Base-by-base conservation (phyloP, 75 land plant species). In the Chamaecyparis obtusa region DNA sequence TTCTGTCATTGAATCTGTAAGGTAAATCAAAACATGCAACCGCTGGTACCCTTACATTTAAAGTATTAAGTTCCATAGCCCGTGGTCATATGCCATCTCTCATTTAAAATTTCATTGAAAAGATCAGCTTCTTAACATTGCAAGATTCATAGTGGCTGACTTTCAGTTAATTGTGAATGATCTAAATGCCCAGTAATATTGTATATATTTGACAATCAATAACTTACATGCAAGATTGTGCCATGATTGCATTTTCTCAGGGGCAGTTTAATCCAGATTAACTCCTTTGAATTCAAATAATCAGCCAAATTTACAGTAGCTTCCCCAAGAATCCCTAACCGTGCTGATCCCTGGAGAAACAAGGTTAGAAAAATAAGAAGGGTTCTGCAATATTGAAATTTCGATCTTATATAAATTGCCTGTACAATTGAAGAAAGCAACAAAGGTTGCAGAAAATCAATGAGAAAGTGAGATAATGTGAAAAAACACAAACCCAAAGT, bases 251-350 rank as follows among this genome's bases (percentile, higher is more conserved):
- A 95, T 48, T 95, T 95, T 60, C 89, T 91, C 88, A 97, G 87
- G 41, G 95, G 93, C 86, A 95, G 87, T n/a, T 91, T 89, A 71
- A 91, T 79, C 85, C 90, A 86, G 37, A 83, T 88, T 82, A 94
- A 87, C 75, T 78, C 88, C n/a, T 60, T 91, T 83, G 94, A 91
- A 74, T 51, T 86, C 44, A 91, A 88, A 90, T 92, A 94, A 16
- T 88, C 91, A 41, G 94, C 86, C 79, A 97, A 46, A 88, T 97
- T 95, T 24, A 97, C 81, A 13, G 86, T 86, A 17, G 90, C 91
- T 89, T 97, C 99, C 83, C 99, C 98, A 84, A 97, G 94, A 55
- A 93, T 91, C 35, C 92, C 89, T 84, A 92, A 87, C 67, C 98
- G 94, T 64, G 94, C 78, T 78, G 96, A 93, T 27, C 95, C 97